Evolutionary conservation across 441 rosid species (phyloP).

Genomic region (Macaranga tanarius): DNA sequence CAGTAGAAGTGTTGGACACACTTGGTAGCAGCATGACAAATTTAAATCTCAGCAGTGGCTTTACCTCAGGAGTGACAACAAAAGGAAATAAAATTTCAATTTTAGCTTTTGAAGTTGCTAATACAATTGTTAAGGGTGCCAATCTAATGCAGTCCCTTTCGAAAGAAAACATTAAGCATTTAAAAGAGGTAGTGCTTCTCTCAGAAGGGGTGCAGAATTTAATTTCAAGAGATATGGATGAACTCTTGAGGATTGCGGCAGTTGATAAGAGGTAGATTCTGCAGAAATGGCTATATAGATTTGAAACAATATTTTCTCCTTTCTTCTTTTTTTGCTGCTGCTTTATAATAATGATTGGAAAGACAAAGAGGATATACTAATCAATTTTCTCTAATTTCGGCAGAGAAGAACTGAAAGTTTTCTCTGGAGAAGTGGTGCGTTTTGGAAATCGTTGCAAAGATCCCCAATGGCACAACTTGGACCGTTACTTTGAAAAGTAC

Average conservation of each 20-base stretch:
- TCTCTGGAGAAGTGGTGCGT: conserved; percentile 95
- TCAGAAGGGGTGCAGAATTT: conserved; percentile 88
- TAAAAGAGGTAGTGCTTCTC: conserved; percentile 83
- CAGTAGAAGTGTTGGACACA: conserved; percentile 89
- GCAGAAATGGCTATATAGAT: conserved; percentile 16
- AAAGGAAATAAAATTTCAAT: conserved; percentile 87
- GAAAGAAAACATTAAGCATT: conserved; percentile 56
- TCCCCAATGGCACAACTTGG: conserved; percentile 99
- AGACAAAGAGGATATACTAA: conserved; percentile 9
- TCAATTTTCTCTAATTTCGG: conserved; percentile 18
- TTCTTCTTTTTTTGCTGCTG: conserved; percentile 3
- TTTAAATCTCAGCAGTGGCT: conserved; percentile 67
- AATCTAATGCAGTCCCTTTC: conserved; percentile 94
- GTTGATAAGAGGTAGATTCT: conserved; percentile 79
- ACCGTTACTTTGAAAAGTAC: conserved; percentile 96
- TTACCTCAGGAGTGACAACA: conserved; percentile 70
- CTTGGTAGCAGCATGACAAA: conserved; percentile 96
- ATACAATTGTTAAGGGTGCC: conserved; percentile 91
- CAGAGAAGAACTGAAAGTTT: conserved; percentile 91
- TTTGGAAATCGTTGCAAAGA: conserved; percentile 99
- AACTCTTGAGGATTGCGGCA: conserved; percentile 72
- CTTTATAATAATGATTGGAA: conserved; percentile 4
- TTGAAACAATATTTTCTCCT: not conserved
- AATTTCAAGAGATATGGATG: conserved; percentile 86
- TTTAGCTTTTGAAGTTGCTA: conserved; percentile 96